These are phyloP conservation scores for Mycothermus thermophilus DNA, from an alignment of 495 filamentous ascomycete species.

Conservation along the genomic window DNA sequence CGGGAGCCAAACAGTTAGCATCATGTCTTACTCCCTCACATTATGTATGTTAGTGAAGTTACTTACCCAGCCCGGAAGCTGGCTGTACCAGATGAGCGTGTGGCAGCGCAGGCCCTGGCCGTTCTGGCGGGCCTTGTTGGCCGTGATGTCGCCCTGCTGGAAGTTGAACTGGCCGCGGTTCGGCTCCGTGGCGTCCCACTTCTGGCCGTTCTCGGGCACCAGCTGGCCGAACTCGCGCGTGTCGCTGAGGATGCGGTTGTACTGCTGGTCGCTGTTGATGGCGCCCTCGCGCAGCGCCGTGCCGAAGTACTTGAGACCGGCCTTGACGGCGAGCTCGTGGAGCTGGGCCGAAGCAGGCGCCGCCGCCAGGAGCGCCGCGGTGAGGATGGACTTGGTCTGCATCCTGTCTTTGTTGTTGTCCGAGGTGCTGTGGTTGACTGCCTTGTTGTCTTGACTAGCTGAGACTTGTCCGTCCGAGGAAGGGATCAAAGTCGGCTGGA, in stretches of 20 bases:
- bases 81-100: conserved; percentile 48
- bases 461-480: no score
- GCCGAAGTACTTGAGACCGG: conserved; percentile 45
- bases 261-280: conserved; percentile 33
- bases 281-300: conserved; percentile 43
- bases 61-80: conserved; percentile 42
- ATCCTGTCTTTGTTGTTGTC: conserved; percentile 8
- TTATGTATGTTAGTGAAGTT: background rate
- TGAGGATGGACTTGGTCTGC: conserved; percentile 12
- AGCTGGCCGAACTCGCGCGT: conserved; percentile 44
- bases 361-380: conserved; percentile 17
- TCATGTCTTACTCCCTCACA: background rate
- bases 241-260: conserved; percentile 32
- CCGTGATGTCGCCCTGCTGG: conserved; percentile 35
- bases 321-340: conserved; percentile 38
- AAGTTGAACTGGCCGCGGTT: conserved; percentile 33
- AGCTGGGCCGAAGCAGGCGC: conserved; percentile 25
- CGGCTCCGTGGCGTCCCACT: conserved; percentile 35
- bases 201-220: conserved; percentile 46
- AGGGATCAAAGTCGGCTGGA: no score
- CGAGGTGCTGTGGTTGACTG: no score
- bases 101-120: conserved; percentile 44
- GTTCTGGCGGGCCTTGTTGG: conserved; percentile 36
- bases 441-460: no score
- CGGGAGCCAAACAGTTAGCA: background rate